A percentile compares a stretch with the other conserved stretches of the same genome.
phyloP scores from a whole-genome alignment of 305 asterid species.

The Fraxinus sp. region DNA sequence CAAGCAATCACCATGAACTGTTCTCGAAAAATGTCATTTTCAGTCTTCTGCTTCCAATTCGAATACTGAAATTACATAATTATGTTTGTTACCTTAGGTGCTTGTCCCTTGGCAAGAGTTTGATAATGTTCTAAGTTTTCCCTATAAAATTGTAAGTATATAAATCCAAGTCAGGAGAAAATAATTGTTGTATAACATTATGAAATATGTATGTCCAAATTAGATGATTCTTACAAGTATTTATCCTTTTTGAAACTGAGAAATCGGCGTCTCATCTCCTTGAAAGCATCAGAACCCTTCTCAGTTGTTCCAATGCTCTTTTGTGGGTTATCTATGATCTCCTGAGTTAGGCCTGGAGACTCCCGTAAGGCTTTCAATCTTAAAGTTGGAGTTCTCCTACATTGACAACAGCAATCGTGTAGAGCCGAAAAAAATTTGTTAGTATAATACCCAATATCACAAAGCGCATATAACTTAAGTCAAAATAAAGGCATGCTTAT shows the following conservation, averaged over 20 bases:
- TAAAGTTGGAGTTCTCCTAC: conserved; percentile 45
- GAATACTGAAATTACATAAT: conserved; percentile 7
- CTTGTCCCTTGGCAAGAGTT: conserved; percentile 67
- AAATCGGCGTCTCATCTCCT: conserved; percentile 68
- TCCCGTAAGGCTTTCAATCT: conserved; percentile 53
- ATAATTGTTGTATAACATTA: conserved; percentile 4
- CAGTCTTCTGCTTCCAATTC: background rate
- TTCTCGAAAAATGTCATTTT: conserved; percentile 39
- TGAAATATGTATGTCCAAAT: background rate
- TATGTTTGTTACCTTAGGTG: conserved; percentile 64
- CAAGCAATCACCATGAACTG: conserved; percentile 99
- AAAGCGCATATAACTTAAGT: conserved; percentile 11
- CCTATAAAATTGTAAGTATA: conserved; percentile 39
- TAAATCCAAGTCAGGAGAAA: conserved; percentile 14
- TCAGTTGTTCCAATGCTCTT: conserved; percentile 32
- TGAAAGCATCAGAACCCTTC: conserved; percentile 49
- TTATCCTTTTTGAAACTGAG: conserved; percentile 72
- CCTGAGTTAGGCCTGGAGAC: conserved; percentile 50
- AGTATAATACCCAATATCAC: conserved; percentile 13
- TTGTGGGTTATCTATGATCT: conserved; percentile 36
- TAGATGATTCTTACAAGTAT: conserved; percentile 59
- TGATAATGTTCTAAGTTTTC: conserved; percentile 60
- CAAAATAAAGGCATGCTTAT: conserved; percentile 45
- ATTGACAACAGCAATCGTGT: conserved; percentile 22
- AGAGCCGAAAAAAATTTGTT: conserved; percentile 27